Evolutionary conservation across 257 asterid genomes (phyloP).

Genomic region (Lavandula angustifolia): DNA sequence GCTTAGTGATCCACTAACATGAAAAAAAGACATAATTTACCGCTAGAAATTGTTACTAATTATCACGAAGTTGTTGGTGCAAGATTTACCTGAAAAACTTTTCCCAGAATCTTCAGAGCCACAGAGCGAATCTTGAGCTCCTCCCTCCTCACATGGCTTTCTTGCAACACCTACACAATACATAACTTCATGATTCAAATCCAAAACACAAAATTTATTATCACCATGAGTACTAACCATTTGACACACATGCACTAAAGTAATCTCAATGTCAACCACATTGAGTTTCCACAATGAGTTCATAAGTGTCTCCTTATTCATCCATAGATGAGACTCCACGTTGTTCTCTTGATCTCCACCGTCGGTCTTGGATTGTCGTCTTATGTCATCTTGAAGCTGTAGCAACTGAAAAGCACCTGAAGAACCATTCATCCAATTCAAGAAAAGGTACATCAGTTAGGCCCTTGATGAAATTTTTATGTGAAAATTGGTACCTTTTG

Average conservation of each 20-base stretch:
- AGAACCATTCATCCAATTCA: neutral
- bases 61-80: neutral
- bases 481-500: conserved; percentile 50
- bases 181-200: neutral
- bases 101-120: conserved; percentile 73
- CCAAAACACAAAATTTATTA: neutral
- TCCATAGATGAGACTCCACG: conserved; percentile 69
- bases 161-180: conserved; percentile 68
- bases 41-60: neutral
- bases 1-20: too few relatives aligned
- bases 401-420: conserved; percentile 94
- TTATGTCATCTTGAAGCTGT: conserved; percentile 82
- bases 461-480: neutral
- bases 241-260: conserved; percentile 81
- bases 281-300: conserved; percentile 86
- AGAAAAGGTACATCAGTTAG: neutral
- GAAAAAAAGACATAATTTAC: too few relatives aligned
- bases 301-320: conserved; percentile 68
- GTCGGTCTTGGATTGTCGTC: conserved; percentile 64
- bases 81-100: conserved; percentile 55
- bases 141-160: conserved; percentile 60
- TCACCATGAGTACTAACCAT: conserved; percentile 47
- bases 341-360: conserved; percentile 61
- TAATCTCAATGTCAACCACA: conserved; percentile 86
- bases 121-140: conserved; percentile 56